Conservation (phyloP, 768 basidiomycete genomes). For the Phaffia australis region DNA sequence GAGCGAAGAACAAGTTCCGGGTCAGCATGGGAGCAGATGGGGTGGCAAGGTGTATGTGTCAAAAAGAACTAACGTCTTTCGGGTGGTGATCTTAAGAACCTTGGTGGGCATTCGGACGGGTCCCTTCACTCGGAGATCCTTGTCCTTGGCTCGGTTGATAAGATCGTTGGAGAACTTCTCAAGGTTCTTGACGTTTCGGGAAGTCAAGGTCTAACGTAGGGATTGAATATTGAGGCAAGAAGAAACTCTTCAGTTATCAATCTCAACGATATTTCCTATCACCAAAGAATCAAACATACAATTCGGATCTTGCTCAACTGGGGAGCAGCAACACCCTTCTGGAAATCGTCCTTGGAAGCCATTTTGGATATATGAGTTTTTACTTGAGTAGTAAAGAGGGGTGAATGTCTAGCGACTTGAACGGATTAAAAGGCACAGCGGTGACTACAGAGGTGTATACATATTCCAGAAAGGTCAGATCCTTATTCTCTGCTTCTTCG, state of each 20-base stretch:
- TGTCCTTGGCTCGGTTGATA: conserved; percentile 98
- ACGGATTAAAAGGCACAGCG: conserved; percentile 21
- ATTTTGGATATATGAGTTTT: conserved; percentile 29
- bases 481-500: not conserved
- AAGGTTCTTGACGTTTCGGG: conserved; percentile 92
- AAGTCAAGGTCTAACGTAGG: conserved; percentile 87
- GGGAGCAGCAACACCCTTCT: conserved; percentile 64
- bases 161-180: conserved; percentile 97
- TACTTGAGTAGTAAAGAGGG: not conserved
- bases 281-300: conserved; percentile 26
- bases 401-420: conserved; percentile 26
- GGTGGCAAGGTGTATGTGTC: not conserved
- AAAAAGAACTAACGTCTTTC: conserved; percentile 69
- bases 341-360: conserved; percentile 57
- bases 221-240: not conserved
- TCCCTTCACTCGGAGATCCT: conserved; percentile 97
- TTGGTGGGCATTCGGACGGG: conserved; percentile 98
- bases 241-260: not conserved
- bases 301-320: conserved; percentile 99
- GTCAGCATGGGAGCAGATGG: not conserved
- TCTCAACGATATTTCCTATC: not conserved
- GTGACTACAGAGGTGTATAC: conserved; percentile 10
- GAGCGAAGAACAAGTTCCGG: not conserved
- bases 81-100: conserved; percentile 96
- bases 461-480: not conserved